Percentiles rank a stretch among this genome's conserved stretches.
Conservation (phyloP, 208 protist species). For the Crithidia expoeki region DNA sequence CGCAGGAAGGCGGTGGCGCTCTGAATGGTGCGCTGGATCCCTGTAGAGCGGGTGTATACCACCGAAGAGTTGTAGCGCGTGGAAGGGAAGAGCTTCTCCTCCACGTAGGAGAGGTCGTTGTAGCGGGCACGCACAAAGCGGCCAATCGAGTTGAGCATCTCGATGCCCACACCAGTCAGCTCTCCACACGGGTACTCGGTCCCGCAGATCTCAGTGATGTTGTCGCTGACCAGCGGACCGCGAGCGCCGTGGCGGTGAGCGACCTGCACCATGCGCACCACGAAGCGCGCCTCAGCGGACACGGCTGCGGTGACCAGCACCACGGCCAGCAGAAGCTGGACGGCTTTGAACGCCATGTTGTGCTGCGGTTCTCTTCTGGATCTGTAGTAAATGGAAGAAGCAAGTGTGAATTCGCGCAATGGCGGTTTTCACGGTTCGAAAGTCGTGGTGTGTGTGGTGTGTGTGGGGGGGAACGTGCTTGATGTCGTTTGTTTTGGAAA, state of each 20-base stretch:
- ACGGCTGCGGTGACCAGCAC: constrained; percentile 21
- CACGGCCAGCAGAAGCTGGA: constrained; percentile 11
- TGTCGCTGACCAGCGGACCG: constrained; percentile 28
- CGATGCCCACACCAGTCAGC: constrained; percentile 44
- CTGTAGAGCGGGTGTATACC: constrained; percentile 62
- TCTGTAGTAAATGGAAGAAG: not conserved
- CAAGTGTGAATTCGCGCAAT: not conserved
- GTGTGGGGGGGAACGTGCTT: not conserved
- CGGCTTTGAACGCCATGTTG: constrained; percentile 1
- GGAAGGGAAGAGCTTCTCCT: constrained; percentile 43
- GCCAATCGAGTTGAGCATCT: constrained; percentile 44
- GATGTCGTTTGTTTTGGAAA: too few species aligned
- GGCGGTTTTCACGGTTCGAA: not conserved
- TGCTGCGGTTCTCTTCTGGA: not conserved
- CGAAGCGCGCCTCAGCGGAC: constrained; percentile 25
- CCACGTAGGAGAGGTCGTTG: constrained; percentile 43
- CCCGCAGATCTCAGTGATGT: constrained; percentile 41
- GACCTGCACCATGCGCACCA: constrained; percentile 49
- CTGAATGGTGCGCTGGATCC: constrained; percentile 58
- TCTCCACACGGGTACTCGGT: constrained; percentile 43
- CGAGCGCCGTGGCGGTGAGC: constrained; percentile 56
- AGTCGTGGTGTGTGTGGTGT: not conserved
- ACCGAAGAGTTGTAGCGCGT: constrained; percentile 48
- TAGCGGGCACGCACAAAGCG: constrained; percentile 45
- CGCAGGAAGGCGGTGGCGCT: constrained; percentile 54